Evolutionary conservation across 1,284 basidiomycete genomes (phyloP), one percentile per base, ranked within the genome.

Genomic region (Heterobasidion occidentale): DNA sequence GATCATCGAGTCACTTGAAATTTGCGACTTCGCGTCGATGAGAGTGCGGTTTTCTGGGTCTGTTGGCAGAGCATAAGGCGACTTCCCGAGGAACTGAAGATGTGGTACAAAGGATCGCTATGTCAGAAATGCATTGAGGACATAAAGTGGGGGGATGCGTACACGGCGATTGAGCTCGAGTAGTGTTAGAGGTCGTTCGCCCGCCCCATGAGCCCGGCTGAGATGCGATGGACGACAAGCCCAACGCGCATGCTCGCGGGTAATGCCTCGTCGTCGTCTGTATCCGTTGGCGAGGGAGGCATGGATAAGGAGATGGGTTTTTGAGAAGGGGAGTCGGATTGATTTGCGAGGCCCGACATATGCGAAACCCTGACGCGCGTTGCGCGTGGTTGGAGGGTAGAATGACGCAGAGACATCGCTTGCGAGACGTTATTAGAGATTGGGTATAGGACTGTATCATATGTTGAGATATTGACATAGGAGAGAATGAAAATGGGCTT

Each of bases 111-210:
- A 27, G 27, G 27, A 27, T 27, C 27, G 6, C 27, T 5, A 27
- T 19, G 35, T 51, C 33, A 51, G 45, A 48, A 42, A 47, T 46
- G n/a, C 6, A 53, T 52, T 56, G 20, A n/a, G 17, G 46, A 51
- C 48, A 42, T n/a, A 52, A 17, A 54, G 53, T 27, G 50, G 46
- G 53, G 42, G 47, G 58, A 57, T 19, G 65, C 79, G 49, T 66
- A 91, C 89, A 58, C 84, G 78, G 68, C 90, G 79, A 66, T 94
- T 97, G 59, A 90, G 77, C 64, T 95, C 93, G 62, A 93, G 76
- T 66, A 92, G 94, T 1, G 84, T 78, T 15, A 85, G 80, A 97
- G 72, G n/a, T 84, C 92, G 67, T 97, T 96, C 2, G 89, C 84
- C 36, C 95, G 81, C 38, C 88, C 82, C 3, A 91, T 79, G 64